Conservation (phyloP, 257 asterid genomes). For the Solanum sitiens region DNA sequence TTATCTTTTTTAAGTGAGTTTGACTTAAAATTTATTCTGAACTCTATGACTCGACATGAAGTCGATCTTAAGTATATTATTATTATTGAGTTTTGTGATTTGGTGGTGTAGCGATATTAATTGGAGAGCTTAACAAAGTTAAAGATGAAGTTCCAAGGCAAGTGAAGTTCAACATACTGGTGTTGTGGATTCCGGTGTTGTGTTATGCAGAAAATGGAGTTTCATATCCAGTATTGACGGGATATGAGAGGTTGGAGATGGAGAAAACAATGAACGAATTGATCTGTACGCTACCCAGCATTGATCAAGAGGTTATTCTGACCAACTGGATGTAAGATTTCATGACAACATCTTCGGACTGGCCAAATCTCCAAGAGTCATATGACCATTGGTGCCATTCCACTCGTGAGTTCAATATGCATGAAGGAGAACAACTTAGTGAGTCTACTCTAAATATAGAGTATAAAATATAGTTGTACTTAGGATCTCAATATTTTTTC, state of each 20-base stretch:
- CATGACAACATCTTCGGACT: constrained; percentile 12
- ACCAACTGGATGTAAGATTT: constrained; percentile 20
- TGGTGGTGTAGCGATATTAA: constrained; percentile 3
- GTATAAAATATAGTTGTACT: neutral
- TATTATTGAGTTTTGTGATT: neutral
- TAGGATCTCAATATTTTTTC: neutral
- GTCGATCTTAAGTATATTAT: neutral
- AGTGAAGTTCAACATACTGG: constrained; percentile 16
- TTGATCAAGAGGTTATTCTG: constrained; percentile 18
- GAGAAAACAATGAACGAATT: constrained; percentile 12
- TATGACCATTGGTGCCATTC: constrained; percentile 20
- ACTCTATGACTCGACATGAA: neutral
- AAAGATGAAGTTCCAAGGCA: neutral
- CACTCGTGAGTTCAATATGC: constrained; percentile 5
- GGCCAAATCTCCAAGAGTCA: constrained; percentile 21
- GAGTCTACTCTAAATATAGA: neutral
- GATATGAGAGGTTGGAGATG: constrained; percentile 19
- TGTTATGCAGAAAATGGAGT: constrained; percentile 22
- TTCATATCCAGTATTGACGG: constrained; percentile 7
- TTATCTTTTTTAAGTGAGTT: neutral
- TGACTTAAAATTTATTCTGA: neutral
- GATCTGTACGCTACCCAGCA: constrained; percentile 4
- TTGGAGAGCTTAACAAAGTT: constrained; percentile 7
- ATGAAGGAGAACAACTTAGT: neutral
- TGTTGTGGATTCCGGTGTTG: constrained; percentile 14